Evolutionary conservation across 2,329 filamentous ascomycete genomes (phyloP).

Genomic region (Cladosporium sphaerospermum): DNA sequence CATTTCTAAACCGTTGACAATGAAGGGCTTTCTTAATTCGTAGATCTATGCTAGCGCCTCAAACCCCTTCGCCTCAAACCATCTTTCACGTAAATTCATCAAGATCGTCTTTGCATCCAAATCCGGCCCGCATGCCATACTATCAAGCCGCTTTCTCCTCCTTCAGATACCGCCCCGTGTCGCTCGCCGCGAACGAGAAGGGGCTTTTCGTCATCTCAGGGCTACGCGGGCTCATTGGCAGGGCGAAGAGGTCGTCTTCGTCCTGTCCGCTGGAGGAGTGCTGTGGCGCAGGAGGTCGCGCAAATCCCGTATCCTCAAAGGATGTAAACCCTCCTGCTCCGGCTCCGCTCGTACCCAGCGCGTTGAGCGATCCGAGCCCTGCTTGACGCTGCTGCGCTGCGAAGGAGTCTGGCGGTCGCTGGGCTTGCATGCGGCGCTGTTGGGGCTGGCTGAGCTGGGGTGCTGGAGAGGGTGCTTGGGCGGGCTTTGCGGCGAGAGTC

Average conservation of each 20-base stretch:
- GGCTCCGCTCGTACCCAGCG: constrained; percentile 25
- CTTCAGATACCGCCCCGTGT: constrained; percentile 31
- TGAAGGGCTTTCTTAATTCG: no score
- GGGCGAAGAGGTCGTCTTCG: constrained; percentile 78
- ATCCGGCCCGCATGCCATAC: no score
- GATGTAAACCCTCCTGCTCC: constrained; percentile 25
- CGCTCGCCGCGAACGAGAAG: constrained; percentile 55
- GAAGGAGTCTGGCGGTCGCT: constrained; percentile 32
- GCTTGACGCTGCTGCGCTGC: constrained; percentile 34
- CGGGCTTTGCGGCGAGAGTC: constrained; percentile 38
- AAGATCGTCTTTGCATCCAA: no score
- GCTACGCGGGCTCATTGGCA: constrained; percentile 78
- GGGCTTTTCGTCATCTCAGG: constrained; percentile 81
- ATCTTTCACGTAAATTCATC: not conserved
- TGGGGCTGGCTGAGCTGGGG: constrained; percentile 18
- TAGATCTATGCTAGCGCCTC: no score
- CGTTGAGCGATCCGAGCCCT: constrained; percentile 42
- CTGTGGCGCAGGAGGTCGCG: constrained; percentile 5
- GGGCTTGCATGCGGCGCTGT: constrained; percentile 7
- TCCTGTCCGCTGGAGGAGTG: constrained; percentile 29
- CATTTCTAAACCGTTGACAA: no score
- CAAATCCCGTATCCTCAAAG: constrained; percentile 13
- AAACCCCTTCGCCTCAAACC: not conserved
- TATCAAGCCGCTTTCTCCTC: constrained; percentile 13
- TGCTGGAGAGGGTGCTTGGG: constrained; percentile 29